A percentile compares a stretch with the other conserved stretches of the same genome.
phyloP scores from a whole-genome alignment of 164 flowering plant genomes.

The Aristolochia fimbriata region DNA sequence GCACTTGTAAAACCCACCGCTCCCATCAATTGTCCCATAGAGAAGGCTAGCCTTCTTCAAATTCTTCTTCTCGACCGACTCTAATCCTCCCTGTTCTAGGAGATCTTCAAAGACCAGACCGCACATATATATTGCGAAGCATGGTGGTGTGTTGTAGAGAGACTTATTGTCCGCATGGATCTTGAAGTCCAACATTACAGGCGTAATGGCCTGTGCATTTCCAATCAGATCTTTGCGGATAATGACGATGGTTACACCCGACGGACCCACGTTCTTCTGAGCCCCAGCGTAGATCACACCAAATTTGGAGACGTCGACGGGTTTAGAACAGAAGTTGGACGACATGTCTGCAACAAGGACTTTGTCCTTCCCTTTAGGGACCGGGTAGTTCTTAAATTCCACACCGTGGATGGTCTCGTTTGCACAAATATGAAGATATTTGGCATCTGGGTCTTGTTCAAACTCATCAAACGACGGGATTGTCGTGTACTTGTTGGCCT shows the following conservation, averaged over 20 bases:
- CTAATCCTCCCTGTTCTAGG: slow-evolving; percentile 70
- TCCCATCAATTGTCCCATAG: slow-evolving; percentile 67
- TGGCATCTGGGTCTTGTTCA: slow-evolving; percentile 59
- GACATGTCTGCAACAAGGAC: slow-evolving; percentile 31
- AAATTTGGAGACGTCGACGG: slow-evolving; percentile 61
- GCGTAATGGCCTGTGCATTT: slow-evolving; percentile 59
- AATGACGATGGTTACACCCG: slow-evolving; percentile 88
- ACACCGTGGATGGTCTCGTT: slow-evolving; percentile 98
- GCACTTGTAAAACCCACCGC: slow-evolving; percentile 78
- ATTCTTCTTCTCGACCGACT: slow-evolving; percentile 85
- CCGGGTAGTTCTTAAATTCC: slow-evolving; percentile 76
- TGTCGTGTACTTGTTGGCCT: slow-evolving; percentile 71
- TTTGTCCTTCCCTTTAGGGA: slow-evolving; percentile 17
- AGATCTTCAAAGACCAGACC: slow-evolving; percentile 58
- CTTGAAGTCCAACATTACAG: slow-evolving; percentile 95
- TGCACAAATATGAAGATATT: slow-evolving; percentile 85
- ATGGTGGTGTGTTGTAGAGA: slow-evolving; percentile 85
- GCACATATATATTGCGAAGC: slow-evolving; percentile 53
- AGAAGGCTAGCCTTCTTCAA: slow-evolving; percentile 57
- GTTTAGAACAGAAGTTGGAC: slow-evolving; percentile 31
- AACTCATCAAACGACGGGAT: slow-evolving; percentile 50
- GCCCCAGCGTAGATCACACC: slow-evolving; percentile 91
- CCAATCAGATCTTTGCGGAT: slow-evolving; percentile 63
- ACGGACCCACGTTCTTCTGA: slow-evolving; percentile 93
- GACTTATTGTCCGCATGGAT: slow-evolving; percentile 86